phyloP scores from a whole-genome alignment of 352 stramenopile species.

The Phytophthora sojae region DNA sequence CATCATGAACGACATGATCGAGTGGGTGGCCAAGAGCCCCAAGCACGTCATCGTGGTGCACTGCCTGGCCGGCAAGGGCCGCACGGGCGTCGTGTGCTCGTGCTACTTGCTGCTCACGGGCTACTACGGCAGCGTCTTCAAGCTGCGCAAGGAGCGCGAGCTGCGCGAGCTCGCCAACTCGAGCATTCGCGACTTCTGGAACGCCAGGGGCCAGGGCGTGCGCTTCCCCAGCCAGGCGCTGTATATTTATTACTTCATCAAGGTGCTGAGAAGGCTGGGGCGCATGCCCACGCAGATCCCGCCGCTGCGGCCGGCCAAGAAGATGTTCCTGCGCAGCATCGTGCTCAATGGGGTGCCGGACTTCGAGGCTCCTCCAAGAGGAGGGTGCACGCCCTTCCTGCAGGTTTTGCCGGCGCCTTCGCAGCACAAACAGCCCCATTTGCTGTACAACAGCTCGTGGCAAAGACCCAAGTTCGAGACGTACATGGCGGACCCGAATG shows the following conservation, averaged over 20 bases:
- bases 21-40: slow-evolving; percentile 65
- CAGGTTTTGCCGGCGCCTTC: slow-evolving; percentile 72
- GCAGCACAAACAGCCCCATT: slow-evolving; percentile 60
- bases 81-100: slow-evolving; percentile 85
- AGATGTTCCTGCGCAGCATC: slow-evolving; percentile 68
- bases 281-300: slow-evolving; percentile 67
- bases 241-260: slow-evolving; percentile 92
- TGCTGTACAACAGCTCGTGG: slow-evolving; percentile 83
- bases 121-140: slow-evolving; percentile 78
- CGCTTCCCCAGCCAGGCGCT: slow-evolving; percentile 84
- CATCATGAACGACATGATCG: slow-evolving; percentile 88
- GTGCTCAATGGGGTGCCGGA: slow-evolving; percentile 79
- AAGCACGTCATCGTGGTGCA: slow-evolving; percentile 86
- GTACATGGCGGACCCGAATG: slow-evolving; percentile 59
- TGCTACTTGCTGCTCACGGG: slow-evolving; percentile 82
- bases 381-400: slow-evolving; percentile 70
- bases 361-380: slow-evolving; percentile 70
- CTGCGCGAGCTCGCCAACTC: slow-evolving; percentile 70
- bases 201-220: slow-evolving; percentile 67
- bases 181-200: slow-evolving; percentile 71
- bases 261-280: slow-evolving; percentile 61
- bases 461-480: slow-evolving; percentile 70
- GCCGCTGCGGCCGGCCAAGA: slow-evolving; percentile 59
- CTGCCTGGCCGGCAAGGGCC: slow-evolving; percentile 81
- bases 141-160: slow-evolving; percentile 68